These are phyloP conservation scores for Hygrophoropsis aurantiaca DNA, from an alignment of 768 basidiomycete species.

Conservation along the genomic window DNA sequence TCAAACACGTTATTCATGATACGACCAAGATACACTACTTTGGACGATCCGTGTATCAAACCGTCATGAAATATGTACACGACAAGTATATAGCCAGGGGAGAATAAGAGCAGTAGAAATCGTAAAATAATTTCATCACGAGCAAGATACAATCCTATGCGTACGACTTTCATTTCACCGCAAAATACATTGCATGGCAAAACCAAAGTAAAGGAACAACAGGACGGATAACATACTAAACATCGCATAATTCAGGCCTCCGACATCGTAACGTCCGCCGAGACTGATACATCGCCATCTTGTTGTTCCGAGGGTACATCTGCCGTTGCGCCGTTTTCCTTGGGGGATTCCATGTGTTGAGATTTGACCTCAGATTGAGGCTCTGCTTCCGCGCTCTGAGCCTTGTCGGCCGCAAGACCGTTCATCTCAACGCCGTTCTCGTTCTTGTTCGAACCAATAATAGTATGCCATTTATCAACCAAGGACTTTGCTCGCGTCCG, in stretches of 20 bases:
- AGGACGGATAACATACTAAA: not conserved
- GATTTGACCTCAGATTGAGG: conserved; percentile 18
- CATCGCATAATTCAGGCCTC: conserved; percentile 33
- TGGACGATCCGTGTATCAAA: too few relatives aligned
- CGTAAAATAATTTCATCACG: conserved; percentile 13
- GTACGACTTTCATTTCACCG: not conserved
- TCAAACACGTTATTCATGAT: too few relatives aligned
- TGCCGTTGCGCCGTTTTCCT: conserved; percentile 18
- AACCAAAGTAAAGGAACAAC: not conserved
- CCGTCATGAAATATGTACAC: not conserved
- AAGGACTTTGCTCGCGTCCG: conserved; percentile 47
- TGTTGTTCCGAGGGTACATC: conserved; percentile 29
- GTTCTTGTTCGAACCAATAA: conserved; percentile 32
- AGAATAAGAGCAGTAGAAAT: conserved; percentile 8
- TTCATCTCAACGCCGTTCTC: conserved; percentile 32
- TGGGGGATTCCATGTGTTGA: conserved; percentile 14
- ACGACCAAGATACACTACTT: too few relatives aligned
- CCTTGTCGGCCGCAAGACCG: conserved; percentile 20
- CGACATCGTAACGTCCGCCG: conserved; percentile 42
- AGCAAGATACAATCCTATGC: conserved; percentile 13
- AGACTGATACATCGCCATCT: conserved; percentile 19
- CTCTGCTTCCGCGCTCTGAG: conserved; percentile 6
- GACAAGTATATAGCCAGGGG: conserved; percentile 23
- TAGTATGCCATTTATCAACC: conserved; percentile 47
- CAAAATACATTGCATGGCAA: conserved; percentile 4